Evolutionary conservation across 163 green algal genomes (phyloP).

Genomic region (Smithsoniella earleae): DNA sequence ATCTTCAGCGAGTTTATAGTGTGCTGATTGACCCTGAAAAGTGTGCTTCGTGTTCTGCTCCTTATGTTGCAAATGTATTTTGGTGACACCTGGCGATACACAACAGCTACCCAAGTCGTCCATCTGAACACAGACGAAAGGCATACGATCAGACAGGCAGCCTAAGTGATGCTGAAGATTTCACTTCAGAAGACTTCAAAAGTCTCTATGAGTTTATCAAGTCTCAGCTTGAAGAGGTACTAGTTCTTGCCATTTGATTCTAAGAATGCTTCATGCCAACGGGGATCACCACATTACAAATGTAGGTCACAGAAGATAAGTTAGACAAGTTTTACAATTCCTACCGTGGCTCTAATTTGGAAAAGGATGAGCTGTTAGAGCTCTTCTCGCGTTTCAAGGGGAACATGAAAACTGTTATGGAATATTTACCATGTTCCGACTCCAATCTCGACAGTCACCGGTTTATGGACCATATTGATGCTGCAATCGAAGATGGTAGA

Average conservation of each 20-base stretch:
- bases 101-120: not conserved
- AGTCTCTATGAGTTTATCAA: constrained; percentile 19
- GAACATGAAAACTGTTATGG: constrained; percentile 15
- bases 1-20: constrained; percentile 1
- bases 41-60: not conserved
- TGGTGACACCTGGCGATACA: not conserved
- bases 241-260: not conserved
- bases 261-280: not conserved
- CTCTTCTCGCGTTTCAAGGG: constrained; percentile 15
- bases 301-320: constrained; percentile 30
- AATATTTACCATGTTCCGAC: constrained; percentile 10
- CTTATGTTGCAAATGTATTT: not conserved
- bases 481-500: not conserved
- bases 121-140: constrained; percentile 15
- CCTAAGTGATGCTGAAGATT: constrained; percentile 19
- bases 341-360: not conserved
- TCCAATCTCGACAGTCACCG: not conserved
- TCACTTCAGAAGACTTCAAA: constrained; percentile 7
- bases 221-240: constrained; percentile 25
- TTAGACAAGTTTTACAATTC: not conserved
- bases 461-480: constrained; percentile 25
- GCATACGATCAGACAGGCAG: constrained; percentile 22
- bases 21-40: constrained; percentile 20
- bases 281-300: not conserved
- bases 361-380: not conserved